Percentiles rank a stretch among this genome's conserved stretches.
Conservation (phyloP, 2,329 filamentous ascomycete species). For the Ophiocordyceps camponoti-rufipedis region DNA sequence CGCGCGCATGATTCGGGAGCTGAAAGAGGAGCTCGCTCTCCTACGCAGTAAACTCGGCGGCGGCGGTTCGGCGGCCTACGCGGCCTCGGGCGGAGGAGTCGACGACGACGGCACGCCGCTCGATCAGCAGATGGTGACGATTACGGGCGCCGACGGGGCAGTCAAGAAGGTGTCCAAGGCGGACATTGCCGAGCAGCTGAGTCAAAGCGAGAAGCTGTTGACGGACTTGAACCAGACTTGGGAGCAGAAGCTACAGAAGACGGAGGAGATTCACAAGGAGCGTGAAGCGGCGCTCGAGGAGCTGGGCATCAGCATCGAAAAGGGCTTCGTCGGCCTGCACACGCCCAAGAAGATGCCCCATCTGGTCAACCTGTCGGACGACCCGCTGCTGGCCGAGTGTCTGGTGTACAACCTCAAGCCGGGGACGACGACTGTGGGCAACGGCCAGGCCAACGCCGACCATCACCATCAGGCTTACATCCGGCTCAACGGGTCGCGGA, state of each 20-base stretch:
- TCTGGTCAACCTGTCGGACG: conserved; percentile 92
- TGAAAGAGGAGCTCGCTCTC: conserved; percentile 84
- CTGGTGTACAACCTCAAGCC: conserved; percentile 97
- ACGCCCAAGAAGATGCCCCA: conserved; percentile 99
- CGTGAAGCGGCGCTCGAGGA: conserved; percentile 89
- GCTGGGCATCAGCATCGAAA: conserved; percentile 95
- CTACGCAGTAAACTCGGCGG: conserved; percentile 71
- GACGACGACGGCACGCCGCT: conserved; percentile 85
- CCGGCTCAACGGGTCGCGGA: conserved; percentile 81
- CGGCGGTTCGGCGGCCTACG: conserved; percentile 21
- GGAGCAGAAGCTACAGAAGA: conserved; percentile 92
- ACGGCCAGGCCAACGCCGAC: conserved; percentile 66
- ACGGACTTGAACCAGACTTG: conserved; percentile 95
- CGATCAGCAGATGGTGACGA: conserved; percentile 91
- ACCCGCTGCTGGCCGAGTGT: conserved; percentile 85
- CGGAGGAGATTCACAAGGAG: conserved; percentile 94
- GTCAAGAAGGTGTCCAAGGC: conserved; percentile 96
- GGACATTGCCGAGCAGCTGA: conserved; percentile 91
- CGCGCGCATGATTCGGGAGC: conserved; percentile 92
- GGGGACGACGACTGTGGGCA: conserved; percentile 82
- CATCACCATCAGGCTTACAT: conserved; percentile 65
- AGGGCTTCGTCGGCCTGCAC: conserved; percentile 85
- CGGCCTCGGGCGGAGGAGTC: conserved; percentile 49
- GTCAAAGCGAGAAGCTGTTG: conserved; percentile 90
- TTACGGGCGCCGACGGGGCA: conserved; percentile 66